Percentiles rank a stretch among this genome's conserved stretches.
Evolutionary conservation across 2,329 filamentous ascomycete species (phyloP).

Genomic region (Aspergillus nomiae): DNA sequence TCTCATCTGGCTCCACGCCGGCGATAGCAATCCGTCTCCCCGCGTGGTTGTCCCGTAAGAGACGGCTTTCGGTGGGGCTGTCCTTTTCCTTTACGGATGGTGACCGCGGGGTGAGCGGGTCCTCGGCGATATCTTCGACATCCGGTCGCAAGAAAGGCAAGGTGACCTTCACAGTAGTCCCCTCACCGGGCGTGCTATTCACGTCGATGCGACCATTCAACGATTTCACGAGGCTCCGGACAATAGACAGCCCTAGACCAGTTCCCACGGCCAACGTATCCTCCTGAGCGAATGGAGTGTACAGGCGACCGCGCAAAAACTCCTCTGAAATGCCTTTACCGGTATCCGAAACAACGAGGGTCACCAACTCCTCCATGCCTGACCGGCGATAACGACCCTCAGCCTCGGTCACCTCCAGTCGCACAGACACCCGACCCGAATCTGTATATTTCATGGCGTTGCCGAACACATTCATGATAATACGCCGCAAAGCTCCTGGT

Average conservation of each 20-base stretch:
- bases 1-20: constrained; percentile 24
- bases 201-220: constrained; percentile 63
- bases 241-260: constrained; percentile 64
- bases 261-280: constrained; percentile 55
- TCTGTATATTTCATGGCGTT: constrained; percentile 66
- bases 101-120: constrained; percentile 17
- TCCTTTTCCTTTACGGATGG: constrained; percentile 19
- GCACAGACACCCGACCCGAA: constrained; percentile 53
- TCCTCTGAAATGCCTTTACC: constrained; percentile 67
- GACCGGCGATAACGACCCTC: constrained; percentile 34
- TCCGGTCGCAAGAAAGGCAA: constrained; percentile 44
- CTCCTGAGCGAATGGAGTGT: constrained; percentile 62
- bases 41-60: constrained; percentile 28
- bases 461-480: constrained; percentile 65
- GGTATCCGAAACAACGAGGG: constrained; percentile 61
- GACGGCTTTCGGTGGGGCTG: constrained; percentile 22
- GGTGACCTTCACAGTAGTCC: constrained; percentile 57
- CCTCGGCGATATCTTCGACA: constrained; percentile 21
- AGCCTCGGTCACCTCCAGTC: constrained; percentile 34
- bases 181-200: constrained; percentile 54
- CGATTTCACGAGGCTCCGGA: constrained; percentile 61
- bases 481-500: constrained; percentile 55
- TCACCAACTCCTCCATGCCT: constrained; percentile 35
- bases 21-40: constrained; percentile 33
- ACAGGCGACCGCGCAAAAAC: constrained; percentile 62